Conservation (phyloP, 2,329 filamentous ascomycete species). For the Knoxdaviesia proteae region DNA sequence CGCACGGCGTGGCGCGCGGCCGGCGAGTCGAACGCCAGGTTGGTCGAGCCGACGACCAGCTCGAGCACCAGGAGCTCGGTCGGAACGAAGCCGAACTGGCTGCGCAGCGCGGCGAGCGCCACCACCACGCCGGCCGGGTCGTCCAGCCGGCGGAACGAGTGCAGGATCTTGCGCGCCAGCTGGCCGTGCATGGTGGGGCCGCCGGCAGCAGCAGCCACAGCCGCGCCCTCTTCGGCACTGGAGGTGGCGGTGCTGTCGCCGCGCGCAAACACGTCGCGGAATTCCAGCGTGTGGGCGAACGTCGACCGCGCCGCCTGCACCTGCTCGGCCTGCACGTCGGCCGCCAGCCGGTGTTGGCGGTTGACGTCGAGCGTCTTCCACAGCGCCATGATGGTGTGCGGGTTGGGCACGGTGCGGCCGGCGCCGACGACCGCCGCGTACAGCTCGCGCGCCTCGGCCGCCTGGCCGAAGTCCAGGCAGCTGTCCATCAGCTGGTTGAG, state of each 20-base stretch:
- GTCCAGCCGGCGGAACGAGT: slow-evolving; percentile 25
- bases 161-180: slow-evolving; percentile 26
- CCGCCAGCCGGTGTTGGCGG: slow-evolving; percentile 17
- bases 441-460: slow-evolving; percentile 29
- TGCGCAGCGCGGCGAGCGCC: slow-evolving; percentile 21
- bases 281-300: slow-evolving; percentile 28
- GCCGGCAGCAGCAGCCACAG: no score
- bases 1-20: slow-evolving; percentile 19
- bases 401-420: slow-evolving; percentile 34
- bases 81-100: slow-evolving; percentile 21
- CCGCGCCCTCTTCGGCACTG: no score
- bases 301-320: slow-evolving; percentile 16
- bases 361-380: slow-evolving; percentile 39
- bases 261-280: slow-evolving; percentile 20
- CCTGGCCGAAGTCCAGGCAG: slow-evolving; percentile 37
- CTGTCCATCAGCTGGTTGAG: slow-evolving; percentile 60
- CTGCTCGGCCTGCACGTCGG: slow-evolving; percentile 12
- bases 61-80: slow-evolving; percentile 25
- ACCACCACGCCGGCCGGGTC: slow-evolving; percentile 24
- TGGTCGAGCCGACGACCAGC: slow-evolving; percentile 21
- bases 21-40: slow-evolving; percentile 20
- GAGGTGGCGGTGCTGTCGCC: slow-evolving; percentile 9
- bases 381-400: slow-evolving; percentile 47
- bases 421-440: slow-evolving; percentile 32
- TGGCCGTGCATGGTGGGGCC: slow-evolving; percentile 17